These are phyloP conservation scores for Collybia sp. DNA, from an alignment of 768 basidiomycete genomes.

Conservation along the genomic window DNA sequence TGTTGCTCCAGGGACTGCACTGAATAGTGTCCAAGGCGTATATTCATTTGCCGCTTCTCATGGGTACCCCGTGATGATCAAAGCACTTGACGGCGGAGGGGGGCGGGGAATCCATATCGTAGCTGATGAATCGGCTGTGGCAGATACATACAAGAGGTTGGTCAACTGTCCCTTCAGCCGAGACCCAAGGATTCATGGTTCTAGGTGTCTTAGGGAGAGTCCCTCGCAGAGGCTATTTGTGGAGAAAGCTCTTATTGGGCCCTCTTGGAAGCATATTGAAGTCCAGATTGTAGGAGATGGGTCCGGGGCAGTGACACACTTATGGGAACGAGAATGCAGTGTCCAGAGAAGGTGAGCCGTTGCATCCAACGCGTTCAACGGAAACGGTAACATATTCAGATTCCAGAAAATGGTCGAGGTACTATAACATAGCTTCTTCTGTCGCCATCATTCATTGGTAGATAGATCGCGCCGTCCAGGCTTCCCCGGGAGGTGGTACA, in stretches of 20 bases:
- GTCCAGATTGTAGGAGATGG: constrained; percentile 82
- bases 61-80: constrained; percentile 70
- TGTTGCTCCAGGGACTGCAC: constrained; percentile 25
- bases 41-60: constrained; percentile 17
- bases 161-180: not conserved
- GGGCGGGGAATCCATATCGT: constrained; percentile 91
- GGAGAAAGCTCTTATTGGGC: constrained; percentile 78
- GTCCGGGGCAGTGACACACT: constrained; percentile 72
- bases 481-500: constrained; percentile 65
- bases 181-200: not conserved
- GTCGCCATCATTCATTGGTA: not conserved
- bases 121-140: constrained; percentile 62
- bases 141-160: constrained; percentile 65
- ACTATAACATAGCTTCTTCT: not conserved
- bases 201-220: constrained; percentile 32
- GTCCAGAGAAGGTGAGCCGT: constrained; percentile 69
- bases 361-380: not conserved
- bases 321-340: constrained; percentile 91
- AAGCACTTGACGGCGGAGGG: constrained; percentile 87
- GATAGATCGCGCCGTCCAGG: constrained; percentile 65
- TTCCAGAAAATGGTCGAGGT: constrained; percentile 89
- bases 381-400: constrained; percentile 10
- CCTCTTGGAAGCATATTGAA: constrained; percentile 77
- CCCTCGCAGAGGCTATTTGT: constrained; percentile 61
- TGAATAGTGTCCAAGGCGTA: constrained; percentile 21